phyloP scores from a whole-genome alignment of 208 protist species.

The Acanthamoeba castellanii region DNA sequence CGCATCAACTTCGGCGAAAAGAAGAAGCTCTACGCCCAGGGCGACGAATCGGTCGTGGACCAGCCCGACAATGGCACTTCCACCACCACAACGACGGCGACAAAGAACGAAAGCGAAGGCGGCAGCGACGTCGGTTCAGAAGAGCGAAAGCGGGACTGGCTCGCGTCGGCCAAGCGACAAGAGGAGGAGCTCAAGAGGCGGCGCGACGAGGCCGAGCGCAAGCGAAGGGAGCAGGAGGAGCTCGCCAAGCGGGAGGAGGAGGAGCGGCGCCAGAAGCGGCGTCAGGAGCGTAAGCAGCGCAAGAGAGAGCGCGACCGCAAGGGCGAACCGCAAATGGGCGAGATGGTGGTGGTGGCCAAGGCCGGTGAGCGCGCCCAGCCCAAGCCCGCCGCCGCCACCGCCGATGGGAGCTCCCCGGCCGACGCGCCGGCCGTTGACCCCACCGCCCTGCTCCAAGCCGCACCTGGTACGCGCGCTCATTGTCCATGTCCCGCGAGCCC shows the following conservation, averaged over 20 bases:
- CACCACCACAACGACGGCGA: neutral
- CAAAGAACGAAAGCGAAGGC: too few relatives aligned
- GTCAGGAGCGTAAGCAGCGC: neutral
- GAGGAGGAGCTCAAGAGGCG: neutral
- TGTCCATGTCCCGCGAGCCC: too few relatives aligned
- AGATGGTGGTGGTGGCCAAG: neutral
- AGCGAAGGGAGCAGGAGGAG: slow-evolving; percentile 1
- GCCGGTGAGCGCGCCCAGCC: neutral
- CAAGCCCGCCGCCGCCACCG: neutral
- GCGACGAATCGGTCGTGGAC: neutral
- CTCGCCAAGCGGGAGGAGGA: neutral
- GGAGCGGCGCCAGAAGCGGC: neutral
- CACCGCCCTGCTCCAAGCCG: neutral
- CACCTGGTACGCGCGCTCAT: neutral
- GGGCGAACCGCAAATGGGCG: neutral
- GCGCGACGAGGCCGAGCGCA: neutral
- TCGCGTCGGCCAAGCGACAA: neutral
- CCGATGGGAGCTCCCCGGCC: neutral
- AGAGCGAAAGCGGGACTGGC: neutral
- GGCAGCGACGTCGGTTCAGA: neutral
- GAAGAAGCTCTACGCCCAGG: neutral
- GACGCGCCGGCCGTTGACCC: neutral
- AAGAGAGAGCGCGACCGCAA: neutral
- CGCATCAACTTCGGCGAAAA: slow-evolving; percentile 10
- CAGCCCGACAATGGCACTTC: neutral